Percentiles rank a stretch among this genome's conserved stretches.
These are phyloP conservation scores for Nissolia schottii DNA, from an alignment of 306 rosid species.

Conservation along the genomic window DNA sequence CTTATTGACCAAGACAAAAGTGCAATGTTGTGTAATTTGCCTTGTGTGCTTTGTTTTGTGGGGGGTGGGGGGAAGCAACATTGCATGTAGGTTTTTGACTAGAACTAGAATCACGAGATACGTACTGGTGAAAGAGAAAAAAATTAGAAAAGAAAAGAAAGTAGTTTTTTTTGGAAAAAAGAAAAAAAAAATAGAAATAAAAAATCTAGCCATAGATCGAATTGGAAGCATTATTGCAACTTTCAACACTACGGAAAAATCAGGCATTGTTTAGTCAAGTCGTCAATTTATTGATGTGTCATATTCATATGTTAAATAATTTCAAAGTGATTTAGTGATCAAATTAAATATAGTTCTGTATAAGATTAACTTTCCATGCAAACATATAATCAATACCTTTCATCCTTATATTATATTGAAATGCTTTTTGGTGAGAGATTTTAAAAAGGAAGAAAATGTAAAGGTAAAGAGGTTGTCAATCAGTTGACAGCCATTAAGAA, in stretches of 20 bases:
- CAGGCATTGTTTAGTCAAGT: slow-evolving; percentile 25
- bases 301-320: slow-evolving; percentile 10
- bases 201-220: not conserved
- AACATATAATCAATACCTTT: not conserved
- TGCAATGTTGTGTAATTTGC: not conserved
- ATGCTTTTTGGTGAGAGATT: not conserved
- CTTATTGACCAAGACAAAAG: not conserved
- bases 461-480: slow-evolving; percentile 7
- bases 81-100: not conserved
- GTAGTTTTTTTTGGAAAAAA: not conserved
- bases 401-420: not conserved
- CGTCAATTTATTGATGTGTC: slow-evolving; percentile 32
- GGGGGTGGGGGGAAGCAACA: slow-evolving; percentile 1
- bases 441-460: not conserved
- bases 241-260: slow-evolving; percentile 16
- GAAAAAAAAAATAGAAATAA: not conserved
- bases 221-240: slow-evolving; percentile 37
- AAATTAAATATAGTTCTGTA: not conserved
- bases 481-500: not conserved
- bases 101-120: not conserved
- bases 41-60: slow-evolving; percentile 12
- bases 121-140: not conserved
- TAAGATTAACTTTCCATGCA: not conserved
- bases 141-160: not conserved
- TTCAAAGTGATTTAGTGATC: not conserved